Base-by-base conservation (phyloP, 163 green algal species). In the Smithsoniella earleae region DNA sequence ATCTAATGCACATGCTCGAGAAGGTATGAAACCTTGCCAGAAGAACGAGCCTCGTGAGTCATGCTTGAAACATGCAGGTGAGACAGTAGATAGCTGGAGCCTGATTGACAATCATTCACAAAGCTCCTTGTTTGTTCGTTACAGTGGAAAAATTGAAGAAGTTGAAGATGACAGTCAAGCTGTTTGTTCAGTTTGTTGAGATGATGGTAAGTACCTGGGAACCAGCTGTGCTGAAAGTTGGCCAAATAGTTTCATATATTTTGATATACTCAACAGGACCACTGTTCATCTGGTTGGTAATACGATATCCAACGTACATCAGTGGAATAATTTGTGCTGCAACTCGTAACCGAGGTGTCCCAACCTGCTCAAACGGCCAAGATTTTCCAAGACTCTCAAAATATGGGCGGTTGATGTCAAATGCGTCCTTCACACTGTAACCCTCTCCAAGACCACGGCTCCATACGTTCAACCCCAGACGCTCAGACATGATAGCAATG, bases 401-500 rank as follows among this genome's bases (percentile, higher is more conserved):
- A 33, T 69, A 69, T 5, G 58, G 58, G 16, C 58, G 1, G 16
- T 30, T 1, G 6, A 20, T 3, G 58, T 69, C 58, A 69, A 69
- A 69, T 4, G 58, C 58, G 58, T 69, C 58, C 58, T 69, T 69
- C 30, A 69, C 43, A 33, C n/a, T 43, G n/a, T 34, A 38, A 13
- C 58, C 58, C 16, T 69, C 58, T 30, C 34, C 34, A 33, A 69
- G 58, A 16, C 58, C 58, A n/a, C 58, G 20, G 27, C 43, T 18
- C 58, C 58, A 69, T 6, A 69, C 58, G 58, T 69, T 45, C 27
- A 69, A 30, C 16, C 58, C 58, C 18, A 69, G 27, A 5, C 58
- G 20, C 58, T 69, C 58, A 30, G 58, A 36, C 58, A 69, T 69
- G 58, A 69, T 69, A 30, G 58, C 58, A 33, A 69, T 69, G 58